Base-by-base conservation (phyloP, 352 stramenopile species). In the Phytophthora parvispora region DNA sequence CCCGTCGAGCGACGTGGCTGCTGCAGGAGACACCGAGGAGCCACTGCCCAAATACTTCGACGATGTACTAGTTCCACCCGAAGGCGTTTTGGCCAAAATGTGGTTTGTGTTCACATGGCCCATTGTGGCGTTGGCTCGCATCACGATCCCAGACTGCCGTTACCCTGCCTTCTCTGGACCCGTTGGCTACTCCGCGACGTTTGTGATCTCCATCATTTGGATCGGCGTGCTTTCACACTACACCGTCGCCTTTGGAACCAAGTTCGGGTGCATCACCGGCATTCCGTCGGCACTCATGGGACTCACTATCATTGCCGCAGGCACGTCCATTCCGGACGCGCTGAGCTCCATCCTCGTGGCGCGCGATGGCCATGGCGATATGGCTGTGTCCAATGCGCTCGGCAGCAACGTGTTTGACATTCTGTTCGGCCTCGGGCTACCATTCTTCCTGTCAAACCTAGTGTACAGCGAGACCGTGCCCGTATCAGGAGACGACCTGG, bases 341-440 rank as follows among this genome's bases (percentile, higher is more conserved):
- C 71, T 97, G 54, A 92, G 83, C 64, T 94, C 84, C 18, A 84
- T 97, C 22, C 76, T 93, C 18, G 85, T 97, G 15, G 88, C 88
- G 1, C 88, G 89, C n/a, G 82, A 81, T 50, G 89, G 89, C 32
- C 86, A 94, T 38, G 88, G 86, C 20, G 87, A 93, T 58, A 93
- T 92, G 76, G 89, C 89, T 25, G 86, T 97, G 34, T 92, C 86
- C 25, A 97, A 94, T 66, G 89, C 89, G 18, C 74, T 96, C 9
- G 89, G 89, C 47, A 94, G 86, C 69, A 94, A 97, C 63, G 87
- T 96, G 28, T 95, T 97, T 50, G 91, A 97, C 59, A 92, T 97
- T 64, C 56, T 93, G 22, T 73, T 97, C 18, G 89, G 89, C 8
- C 69, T 93, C 7, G 89, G 88, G 1, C 67, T 92, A 31, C 88